phyloP scores from a whole-genome alignment of 192 early-diverging fungal species.

The Gigaspora rosea region DNA sequence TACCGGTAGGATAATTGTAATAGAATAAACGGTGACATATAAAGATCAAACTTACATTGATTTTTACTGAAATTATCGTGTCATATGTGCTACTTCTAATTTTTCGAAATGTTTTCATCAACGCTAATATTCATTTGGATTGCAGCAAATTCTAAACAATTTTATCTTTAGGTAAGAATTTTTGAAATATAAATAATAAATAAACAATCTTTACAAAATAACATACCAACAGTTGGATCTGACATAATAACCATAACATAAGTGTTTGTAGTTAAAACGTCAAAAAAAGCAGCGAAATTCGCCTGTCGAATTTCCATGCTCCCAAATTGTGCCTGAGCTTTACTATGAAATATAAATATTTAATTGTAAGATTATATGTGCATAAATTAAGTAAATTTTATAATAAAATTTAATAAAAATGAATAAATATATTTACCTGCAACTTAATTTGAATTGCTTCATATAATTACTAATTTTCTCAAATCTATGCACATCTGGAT shows the following conservation, averaged over 20 bases:
- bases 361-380: too few species aligned
- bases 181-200: neutral
- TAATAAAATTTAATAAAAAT: too few species aligned
- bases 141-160: slow-evolving; percentile 70
- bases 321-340: slow-evolving; percentile 82
- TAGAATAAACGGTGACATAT: too few species aligned
- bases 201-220: neutral
- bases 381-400: too few species aligned
- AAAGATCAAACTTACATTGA: too few species aligned
- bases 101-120: slow-evolving; percentile 79
- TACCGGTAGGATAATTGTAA: too few species aligned
- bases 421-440: slow-evolving; percentile 55
- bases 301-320: slow-evolving; percentile 84
- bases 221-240: slow-evolving; percentile 80
- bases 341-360: slow-evolving; percentile 43
- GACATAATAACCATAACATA: slow-evolving; percentile 88
- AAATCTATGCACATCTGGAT: slow-evolving; percentile 77
- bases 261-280: slow-evolving; percentile 81
- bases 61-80: slow-evolving; percentile 11
- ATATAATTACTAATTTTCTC: slow-evolving; percentile 91
- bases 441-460: slow-evolving; percentile 89
- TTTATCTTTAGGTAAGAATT: neutral
- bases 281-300: slow-evolving; percentile 75
- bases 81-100: slow-evolving; percentile 59
- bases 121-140: slow-evolving; percentile 80